Evolutionary conservation across 495 filamentous ascomycete genomes (phyloP), one percentile per base, ranked within the genome.

Genomic region (Penicillium paradoxum): DNA sequence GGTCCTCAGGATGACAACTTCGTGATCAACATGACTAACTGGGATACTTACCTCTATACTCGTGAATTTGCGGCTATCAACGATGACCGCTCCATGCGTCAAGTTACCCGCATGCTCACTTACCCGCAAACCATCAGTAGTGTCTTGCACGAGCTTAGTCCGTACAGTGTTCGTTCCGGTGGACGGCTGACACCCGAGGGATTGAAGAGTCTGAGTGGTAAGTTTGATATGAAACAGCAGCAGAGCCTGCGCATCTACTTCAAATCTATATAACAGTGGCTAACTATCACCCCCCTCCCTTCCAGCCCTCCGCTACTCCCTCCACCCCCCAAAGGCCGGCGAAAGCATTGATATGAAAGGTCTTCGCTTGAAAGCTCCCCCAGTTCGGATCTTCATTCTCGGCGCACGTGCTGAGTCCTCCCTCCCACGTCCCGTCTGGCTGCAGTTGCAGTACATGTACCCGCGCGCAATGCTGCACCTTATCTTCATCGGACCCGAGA

Each of bases 391-490:
- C 49, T 99, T 99, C 70, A 86, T 97, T 42, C 82, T 99, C 8
- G 93, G 93, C 34, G 93, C 93, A 4, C 91, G 93, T 17, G 95
- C 93, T 27, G 93, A 99, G 67, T 96, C 93, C 17, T 96, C 91
- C 13, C 83, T 97, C 2, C 93, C 93, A 9, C 86, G 95, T 37
- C 86, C 95, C 54, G 88, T 90, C 38, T 99, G 93, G 93, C 74
- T 92, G 17, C 93, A 99, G 69, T 77, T 99, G 43, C 79, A 85
- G 19, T 82, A 93, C 71, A 82, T 97, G 53, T 99, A 97, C 79
- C 93, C 90, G 9, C 79, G 83, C 41, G 78, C 84, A 3, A 79
- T 71, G 8, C 63, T 77, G 33, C 90, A 97, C 62, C 70, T 98
- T 6, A 82, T 96, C 65, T 93, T 98, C 66, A 95, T 99, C 62